Base-by-base conservation (phyloP, 352 stramenopile species). In the Phytophthora palmivora region DNA sequence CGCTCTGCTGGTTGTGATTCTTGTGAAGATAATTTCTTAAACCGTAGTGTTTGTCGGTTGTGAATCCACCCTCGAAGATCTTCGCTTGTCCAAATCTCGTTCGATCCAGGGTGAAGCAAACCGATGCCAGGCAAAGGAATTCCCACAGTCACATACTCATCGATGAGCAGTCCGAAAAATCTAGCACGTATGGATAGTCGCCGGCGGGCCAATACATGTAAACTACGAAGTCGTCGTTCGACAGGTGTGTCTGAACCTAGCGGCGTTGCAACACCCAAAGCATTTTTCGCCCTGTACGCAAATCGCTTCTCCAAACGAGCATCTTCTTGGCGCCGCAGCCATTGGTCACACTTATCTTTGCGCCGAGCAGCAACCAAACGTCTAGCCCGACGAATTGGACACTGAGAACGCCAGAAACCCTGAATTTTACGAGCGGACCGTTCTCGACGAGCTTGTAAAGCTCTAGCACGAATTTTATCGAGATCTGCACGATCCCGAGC, bases 111-210 rank as follows among this genome's bases (percentile, higher is more conserved):
- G 19, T 68, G 33, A 2, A 79, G 36, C 14, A 66, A 44, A 3
- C 67, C 76, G 5, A 89, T 34, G 0, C 82, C 82, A 7, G 82
- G 82, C 3, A 92, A 57, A 2, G 82, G 80, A 22, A 90, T 72
- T 0, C 82, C 82, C 6, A 89, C 70, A 16, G 61, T 57, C 74
- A 88, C 84, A 52, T 92, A 92, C 44, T 89, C 82, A 24, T 74
- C 50, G 24, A 83, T 22, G 0, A 92, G 48, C 7, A 92, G 49
- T 1, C 82, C 80, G 42, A 90, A 90, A 38, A 81, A 70, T 6
- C 79, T 42, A 3, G 78, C 82, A 16, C 80, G 76, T 32, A 84
- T 78, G 30, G 48, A 41, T 6, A 92, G 54, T 45, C 83, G 75
- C 1, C 78, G 76, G 11, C 78, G 67, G 26, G 80, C 74, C 6